phyloP scores from a whole-genome alignment of 306 rosid species.

The Psophocarpus tetragonolobus region DNA sequence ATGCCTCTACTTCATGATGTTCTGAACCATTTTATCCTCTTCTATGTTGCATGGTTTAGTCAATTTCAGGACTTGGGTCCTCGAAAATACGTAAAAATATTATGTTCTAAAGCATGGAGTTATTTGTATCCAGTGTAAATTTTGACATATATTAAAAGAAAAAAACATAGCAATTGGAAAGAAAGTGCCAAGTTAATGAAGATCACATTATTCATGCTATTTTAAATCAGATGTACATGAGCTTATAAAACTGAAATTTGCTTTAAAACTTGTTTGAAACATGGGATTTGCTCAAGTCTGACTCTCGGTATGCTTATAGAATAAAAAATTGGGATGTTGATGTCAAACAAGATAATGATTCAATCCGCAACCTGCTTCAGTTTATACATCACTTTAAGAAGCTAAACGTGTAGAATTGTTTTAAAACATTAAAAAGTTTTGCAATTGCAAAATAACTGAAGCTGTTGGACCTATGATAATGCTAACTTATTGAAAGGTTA shows the following conservation, averaged over 20 bases:
- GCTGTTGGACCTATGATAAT: neutral
- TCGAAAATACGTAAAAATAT: slow-evolving; percentile 42
- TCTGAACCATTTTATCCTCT: slow-evolving; percentile 35
- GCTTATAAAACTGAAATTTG: neutral
- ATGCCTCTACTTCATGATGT: slow-evolving; percentile 42
- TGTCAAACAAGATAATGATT: neutral
- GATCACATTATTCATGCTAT: neutral
- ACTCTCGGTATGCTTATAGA: neutral
- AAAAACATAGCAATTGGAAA: slow-evolving; percentile 31
- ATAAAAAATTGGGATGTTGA: neutral
- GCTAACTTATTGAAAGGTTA: neutral
- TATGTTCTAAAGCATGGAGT: slow-evolving; percentile 38
- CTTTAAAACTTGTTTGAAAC: neutral
- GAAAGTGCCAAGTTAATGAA: neutral
- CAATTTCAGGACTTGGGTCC: slow-evolving; percentile 42
- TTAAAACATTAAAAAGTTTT: neutral
- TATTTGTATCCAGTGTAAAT: slow-evolving; percentile 28
- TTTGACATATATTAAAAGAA: slow-evolving; percentile 38
- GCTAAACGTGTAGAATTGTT: neutral
- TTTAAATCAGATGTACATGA: neutral
- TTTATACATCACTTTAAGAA: neutral
- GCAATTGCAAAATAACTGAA: neutral
- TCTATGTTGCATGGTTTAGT: slow-evolving; percentile 35
- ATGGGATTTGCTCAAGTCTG: neutral
- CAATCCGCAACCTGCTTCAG: neutral